phyloP scores from a whole-genome alignment of 1,284 basidiomycete species.

The Rhodotorula sp. region DNA sequence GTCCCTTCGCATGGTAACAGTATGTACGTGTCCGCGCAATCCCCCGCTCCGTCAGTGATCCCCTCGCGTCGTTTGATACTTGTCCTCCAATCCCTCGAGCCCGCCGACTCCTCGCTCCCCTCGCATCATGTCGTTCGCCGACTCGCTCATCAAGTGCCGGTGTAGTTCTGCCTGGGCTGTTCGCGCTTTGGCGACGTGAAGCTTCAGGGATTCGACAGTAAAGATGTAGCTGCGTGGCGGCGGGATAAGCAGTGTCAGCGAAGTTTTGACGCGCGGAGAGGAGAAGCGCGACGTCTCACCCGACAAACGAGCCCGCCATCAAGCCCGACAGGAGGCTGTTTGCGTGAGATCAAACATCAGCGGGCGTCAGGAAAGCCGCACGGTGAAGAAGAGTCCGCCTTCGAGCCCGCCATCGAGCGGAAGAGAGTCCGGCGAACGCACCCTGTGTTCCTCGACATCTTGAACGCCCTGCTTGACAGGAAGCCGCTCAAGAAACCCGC shows the following conservation, averaged over 20 bases:
- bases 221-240: slow-evolving; percentile 25
- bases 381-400: not conserved
- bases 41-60: slow-evolving; percentile 35
- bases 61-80: slow-evolving; percentile 44
- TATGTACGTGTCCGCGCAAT: not conserved
- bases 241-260: not conserved
- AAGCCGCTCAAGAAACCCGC: slow-evolving; percentile 33
- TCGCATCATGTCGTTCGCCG: slow-evolving; percentile 12
- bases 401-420: not conserved
- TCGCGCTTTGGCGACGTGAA: slow-evolving; percentile 25
- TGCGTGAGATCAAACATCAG: not conserved
- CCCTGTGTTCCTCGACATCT: slow-evolving; percentile 24
- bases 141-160: not conserved
- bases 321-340: slow-evolving; percentile 1
- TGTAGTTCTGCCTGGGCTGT: slow-evolving; percentile 3
- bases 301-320: slow-evolving; percentile 11
- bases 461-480: slow-evolving; percentile 13
- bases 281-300: not conserved
- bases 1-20: not conserved
- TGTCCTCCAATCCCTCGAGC: slow-evolving; percentile 41
- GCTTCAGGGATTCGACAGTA: slow-evolving; percentile 32
- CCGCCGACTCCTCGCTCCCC: slow-evolving; percentile 41
- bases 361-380: too few relatives aligned
- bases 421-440: not conserved
- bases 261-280: not conserved